Evolutionary conservation across 108 stramenopile species (phyloP), one percentile per base, ranked within the genome.

Genomic region (Phaeodactylum tricornutum): DNA sequence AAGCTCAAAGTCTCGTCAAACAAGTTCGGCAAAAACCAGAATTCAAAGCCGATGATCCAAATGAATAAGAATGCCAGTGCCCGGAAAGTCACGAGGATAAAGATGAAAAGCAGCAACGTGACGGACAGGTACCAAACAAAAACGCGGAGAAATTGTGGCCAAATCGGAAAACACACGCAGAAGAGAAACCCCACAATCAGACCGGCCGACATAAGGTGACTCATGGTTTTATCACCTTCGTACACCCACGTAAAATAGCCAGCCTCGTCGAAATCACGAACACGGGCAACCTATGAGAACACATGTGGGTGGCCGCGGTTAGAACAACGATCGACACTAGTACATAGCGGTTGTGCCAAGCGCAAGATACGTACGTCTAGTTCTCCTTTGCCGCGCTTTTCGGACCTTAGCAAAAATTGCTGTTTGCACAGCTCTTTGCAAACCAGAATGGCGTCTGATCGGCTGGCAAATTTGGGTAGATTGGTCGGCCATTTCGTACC

Each of bases 81-180:
- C 27, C 98, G 86, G 35, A 84, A 49, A 2, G 81, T 79, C 47
- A 95, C 63, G 50, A 98, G 78, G 56, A 79, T 72, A 51, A 94
- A 77, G 59, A 96, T 93, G 66, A 94, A 87, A 51, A 97, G 74
- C 16, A 98, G 74, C 29, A 98, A 55, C 33, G 91, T 94, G 23
- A 98, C 98, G 0, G 94, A 89, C 63, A 93, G 51, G 71, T 98
- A 98, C 98, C 98, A 98, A 26, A 96, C 85, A 41, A 84, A 93
- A 21, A 95, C 93, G 70, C 94, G 94, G 25, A 96, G 64, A 57
- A 94, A 88, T 59, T 79, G 84, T 6, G 97, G 97, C 97, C 97
- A 98, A 44, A 98, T 96, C 23, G 95, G 95, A 70, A 95, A 95
- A 74, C 94, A 95, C 11, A 92, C 94, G 66, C 94, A 92, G 50